A percentile compares a stretch with the other conserved stretches of the same genome.
These are phyloP conservation scores for Amphibolis antarctica DNA, from an alignment of 106 monocot genomes.

Conservation along the genomic window DNA sequence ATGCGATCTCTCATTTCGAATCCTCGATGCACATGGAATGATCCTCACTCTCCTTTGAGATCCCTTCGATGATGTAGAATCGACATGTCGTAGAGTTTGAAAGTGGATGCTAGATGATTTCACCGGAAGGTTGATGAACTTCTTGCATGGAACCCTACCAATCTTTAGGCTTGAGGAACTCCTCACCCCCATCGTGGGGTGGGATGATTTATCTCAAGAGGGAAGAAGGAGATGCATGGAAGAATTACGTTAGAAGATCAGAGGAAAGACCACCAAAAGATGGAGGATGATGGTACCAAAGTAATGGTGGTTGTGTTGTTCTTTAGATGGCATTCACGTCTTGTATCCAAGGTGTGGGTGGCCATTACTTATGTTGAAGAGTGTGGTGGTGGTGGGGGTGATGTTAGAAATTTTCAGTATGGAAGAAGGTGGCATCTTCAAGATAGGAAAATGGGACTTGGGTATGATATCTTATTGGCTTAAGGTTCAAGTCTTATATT, in stretches of 20 bases:
- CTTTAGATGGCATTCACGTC: slow-evolving; percentile 2
- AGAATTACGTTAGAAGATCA: neutral
- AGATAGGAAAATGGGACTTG: no score
- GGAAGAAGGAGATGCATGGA: neutral
- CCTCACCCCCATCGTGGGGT: neutral
- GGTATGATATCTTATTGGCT: no score
- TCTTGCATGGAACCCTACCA: slow-evolving; percentile 22
- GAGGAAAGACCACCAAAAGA: neutral
- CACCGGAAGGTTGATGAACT: slow-evolving; percentile 13
- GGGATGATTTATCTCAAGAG: neutral
- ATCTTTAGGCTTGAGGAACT: slow-evolving; percentile 3
- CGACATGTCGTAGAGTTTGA: neutral
- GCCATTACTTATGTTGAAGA: no score
- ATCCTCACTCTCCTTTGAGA: slow-evolving; percentile 1
- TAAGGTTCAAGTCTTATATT: no score
- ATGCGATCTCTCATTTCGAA: neutral
- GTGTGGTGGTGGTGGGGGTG: no score
- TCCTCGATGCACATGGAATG: neutral
- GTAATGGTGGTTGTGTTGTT: neutral
- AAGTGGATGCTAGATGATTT: slow-evolving; percentile 7
- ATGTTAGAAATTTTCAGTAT: no score
- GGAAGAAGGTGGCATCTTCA: no score
- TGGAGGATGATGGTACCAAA: neutral
- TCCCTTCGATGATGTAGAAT: neutral
- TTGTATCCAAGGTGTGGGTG: neutral